Evolutionary conservation across 306 rosid genomes (phyloP).

Genomic region (Nissolia schottii): DNA sequence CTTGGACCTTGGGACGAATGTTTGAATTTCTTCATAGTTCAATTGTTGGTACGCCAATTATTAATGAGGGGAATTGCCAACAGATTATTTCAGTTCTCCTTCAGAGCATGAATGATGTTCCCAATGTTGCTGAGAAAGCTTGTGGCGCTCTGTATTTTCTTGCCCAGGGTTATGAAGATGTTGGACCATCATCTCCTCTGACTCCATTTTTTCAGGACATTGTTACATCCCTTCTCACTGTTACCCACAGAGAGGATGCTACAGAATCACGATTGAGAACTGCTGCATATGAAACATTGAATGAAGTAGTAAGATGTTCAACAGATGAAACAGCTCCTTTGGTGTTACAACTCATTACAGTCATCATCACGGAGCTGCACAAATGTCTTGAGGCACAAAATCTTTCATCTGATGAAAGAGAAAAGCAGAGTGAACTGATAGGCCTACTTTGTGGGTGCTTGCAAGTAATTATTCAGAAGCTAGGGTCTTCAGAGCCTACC

Average conservation of each 20-base stretch:
- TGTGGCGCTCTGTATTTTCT: conserved; percentile 91
- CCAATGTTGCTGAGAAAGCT: conserved; percentile 95
- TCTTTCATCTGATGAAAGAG: conserved; percentile 81
- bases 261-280: conserved; percentile 79
- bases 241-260: conserved; percentile 81
- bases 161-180: conserved; percentile 87
- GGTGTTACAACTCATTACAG: conserved; percentile 72
- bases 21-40: conserved; percentile 90
- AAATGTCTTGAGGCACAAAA: conserved; percentile 72
- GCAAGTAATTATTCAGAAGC: conserved; percentile 83
- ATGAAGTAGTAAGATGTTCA: conserved; percentile 84
- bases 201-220: conserved; percentile 83
- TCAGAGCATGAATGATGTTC: conserved; percentile 91
- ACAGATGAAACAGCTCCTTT: conserved; percentile 74
- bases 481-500: conserved; percentile 70
- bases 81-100: conserved; percentile 82
- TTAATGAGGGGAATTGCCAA: conserved; percentile 71
- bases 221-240: conserved; percentile 71
- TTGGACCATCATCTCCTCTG: conserved; percentile 55
- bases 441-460: conserved; percentile 94
- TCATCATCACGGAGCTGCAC: conserved; percentile 78
- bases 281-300: conserved; percentile 80
- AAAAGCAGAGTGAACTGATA: conserved; percentile 66
- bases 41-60: conserved; percentile 60
- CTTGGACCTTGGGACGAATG: conserved; percentile 93